Conservation (phyloP, 1,284 basidiomycete species). For the Anthracocystis panici-leucophaei region DNA sequence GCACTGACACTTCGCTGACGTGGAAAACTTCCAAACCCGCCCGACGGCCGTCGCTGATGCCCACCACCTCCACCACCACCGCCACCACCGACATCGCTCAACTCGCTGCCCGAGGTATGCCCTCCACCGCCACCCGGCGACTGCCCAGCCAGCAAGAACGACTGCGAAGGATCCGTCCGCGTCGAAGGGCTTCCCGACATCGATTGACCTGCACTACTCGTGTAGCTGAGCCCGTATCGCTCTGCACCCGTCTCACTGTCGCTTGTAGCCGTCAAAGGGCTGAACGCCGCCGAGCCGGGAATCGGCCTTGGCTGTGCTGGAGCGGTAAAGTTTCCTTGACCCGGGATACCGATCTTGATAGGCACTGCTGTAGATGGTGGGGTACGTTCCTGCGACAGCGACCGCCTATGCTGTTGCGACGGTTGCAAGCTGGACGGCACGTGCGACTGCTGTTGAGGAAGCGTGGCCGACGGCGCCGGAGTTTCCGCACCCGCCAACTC, state of each 20-base stretch:
- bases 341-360: slow-evolving; percentile 58
- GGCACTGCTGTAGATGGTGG: slow-evolving; percentile 22
- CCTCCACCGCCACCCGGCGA: slow-evolving; percentile 40
- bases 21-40: slow-evolving; percentile 36
- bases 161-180: slow-evolving; percentile 23
- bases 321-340: slow-evolving; percentile 32
- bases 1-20: slow-evolving; percentile 43
- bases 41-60: slow-evolving; percentile 40
- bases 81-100: slow-evolving; percentile 38
- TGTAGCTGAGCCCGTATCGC: slow-evolving; percentile 59
- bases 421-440: slow-evolving; percentile 3
- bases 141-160: slow-evolving; percentile 38
- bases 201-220: slow-evolving; percentile 53
- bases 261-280: slow-evolving; percentile 54
- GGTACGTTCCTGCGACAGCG: slow-evolving; percentile 40
- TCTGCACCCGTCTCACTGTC: slow-evolving; percentile 58
- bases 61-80: background rate
- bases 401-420: slow-evolving; percentile 22
- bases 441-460: slow-evolving; percentile 9
- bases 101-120: slow-evolving; percentile 45
- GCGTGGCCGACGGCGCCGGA: slow-evolving; percentile 33
- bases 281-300: slow-evolving; percentile 47
- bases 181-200: slow-evolving; percentile 52
- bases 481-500: slow-evolving; percentile 43
- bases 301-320: slow-evolving; percentile 59